Evolutionary conservation across 768 basidiomycete genomes (phyloP).

Genomic region (Pholiota microspora): DNA sequence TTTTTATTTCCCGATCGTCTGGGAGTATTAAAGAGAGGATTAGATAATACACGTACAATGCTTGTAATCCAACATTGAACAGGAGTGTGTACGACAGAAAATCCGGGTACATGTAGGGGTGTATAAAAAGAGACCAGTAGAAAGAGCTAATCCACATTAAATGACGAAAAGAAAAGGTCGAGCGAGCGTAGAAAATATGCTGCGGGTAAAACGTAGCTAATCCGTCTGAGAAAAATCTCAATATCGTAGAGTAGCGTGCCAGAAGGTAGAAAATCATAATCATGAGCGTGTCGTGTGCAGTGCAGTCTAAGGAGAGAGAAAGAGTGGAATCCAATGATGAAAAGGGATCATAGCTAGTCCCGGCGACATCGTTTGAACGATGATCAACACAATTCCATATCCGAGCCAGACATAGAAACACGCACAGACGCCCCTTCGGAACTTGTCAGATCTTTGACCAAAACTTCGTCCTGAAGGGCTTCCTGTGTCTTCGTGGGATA

Average conservation of each 20-base stretch:
- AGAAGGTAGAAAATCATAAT: not conserved
- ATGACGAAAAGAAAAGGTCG: not conserved
- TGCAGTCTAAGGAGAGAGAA: not conserved
- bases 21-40: not conserved
- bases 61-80: not conserved
- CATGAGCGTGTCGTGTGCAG: not conserved
- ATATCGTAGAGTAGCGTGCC: not conserved
- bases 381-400: slow-evolving; percentile 15
- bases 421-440: slow-evolving; percentile 19
- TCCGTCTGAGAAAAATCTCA: not conserved
- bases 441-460: slow-evolving; percentile 29
- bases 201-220: not conserved
- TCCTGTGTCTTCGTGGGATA: slow-evolving; percentile 11
- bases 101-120: not conserved
- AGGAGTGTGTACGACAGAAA: not conserved
- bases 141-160: not conserved
- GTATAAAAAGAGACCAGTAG: not conserved
- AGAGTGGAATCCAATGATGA: not conserved
- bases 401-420: slow-evolving; percentile 17
- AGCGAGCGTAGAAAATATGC: not conserved
- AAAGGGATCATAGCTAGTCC: too few relatives aligned
- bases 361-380: not conserved
- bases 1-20: slow-evolving; percentile 8
- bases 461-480: slow-evolving; percentile 18
- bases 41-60: slow-evolving; percentile 2